A percentile compares a stretch with the other conserved stretches of the same genome.
These are phyloP conservation scores for Nannizzia gypsea DNA, from an alignment of 2,329 filamentous ascomycete genomes.

Conservation along the genomic window DNA sequence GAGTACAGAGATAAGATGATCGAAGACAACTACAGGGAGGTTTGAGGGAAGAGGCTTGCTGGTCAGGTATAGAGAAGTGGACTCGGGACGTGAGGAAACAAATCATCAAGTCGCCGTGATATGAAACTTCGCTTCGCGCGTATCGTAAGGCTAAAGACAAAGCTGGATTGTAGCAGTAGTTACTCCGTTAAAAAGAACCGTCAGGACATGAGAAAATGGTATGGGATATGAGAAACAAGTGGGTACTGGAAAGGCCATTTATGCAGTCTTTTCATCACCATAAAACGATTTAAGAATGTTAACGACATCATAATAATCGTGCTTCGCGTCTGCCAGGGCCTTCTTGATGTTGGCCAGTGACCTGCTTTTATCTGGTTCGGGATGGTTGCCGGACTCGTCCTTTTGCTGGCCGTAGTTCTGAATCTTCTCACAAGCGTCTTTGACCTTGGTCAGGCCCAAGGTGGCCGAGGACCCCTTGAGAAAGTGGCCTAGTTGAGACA, in stretches of 20 bases:
- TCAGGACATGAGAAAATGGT: neutral
- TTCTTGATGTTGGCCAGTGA: conserved; percentile 59
- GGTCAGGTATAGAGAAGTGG: neutral
- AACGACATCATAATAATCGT: conserved; percentile 65
- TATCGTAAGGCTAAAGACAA: neutral
- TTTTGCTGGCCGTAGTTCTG: conserved; percentile 80
- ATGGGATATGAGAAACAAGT: neutral
- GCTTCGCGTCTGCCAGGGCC: conserved; percentile 59
- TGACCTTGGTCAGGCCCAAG: conserved; percentile 77
- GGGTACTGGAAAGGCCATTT: neutral
- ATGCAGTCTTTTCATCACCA: conserved; percentile 28
- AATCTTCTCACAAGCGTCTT: conserved; percentile 91
- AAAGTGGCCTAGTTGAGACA: conserved; percentile 85
- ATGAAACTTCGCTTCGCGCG: neutral
- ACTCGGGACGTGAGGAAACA: neutral
- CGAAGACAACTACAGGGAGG: neutral
- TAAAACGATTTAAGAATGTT: conserved; percentile 61
- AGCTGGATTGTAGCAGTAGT: neutral
- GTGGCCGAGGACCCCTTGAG: conserved; percentile 95
- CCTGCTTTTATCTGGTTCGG: conserved; percentile 53
- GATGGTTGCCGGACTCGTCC: conserved; percentile 59
- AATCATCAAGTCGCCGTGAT: neutral
- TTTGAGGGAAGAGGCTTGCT: neutral
- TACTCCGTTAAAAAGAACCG: neutral
- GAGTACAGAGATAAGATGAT: neutral